Conservation (phyloP, 1,284 basidiomycete species). For the Leccinum huronense region DNA sequence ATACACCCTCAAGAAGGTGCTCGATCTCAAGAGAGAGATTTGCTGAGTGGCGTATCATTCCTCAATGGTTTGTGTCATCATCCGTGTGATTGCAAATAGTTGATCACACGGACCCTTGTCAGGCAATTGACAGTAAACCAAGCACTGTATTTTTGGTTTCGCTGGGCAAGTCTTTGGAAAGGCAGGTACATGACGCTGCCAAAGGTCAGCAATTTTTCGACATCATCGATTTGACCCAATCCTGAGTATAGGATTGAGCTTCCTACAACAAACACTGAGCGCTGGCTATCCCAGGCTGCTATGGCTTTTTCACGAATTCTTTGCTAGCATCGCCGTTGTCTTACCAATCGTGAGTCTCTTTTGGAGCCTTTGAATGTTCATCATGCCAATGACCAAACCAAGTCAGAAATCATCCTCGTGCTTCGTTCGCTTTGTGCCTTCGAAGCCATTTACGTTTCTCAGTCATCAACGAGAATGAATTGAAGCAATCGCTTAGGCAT, state of each 20-base stretch:
- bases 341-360: not conserved
- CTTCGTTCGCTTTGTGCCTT: slow-evolving; percentile 80
- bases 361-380: not conserved
- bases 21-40: too few species aligned
- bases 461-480: slow-evolving; percentile 76
- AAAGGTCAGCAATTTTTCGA: slow-evolving; percentile 52
- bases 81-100: too few species aligned
- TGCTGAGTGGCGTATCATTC: too few species aligned
- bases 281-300: too few species aligned
- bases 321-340: too few species aligned
- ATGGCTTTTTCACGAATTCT: too few species aligned
- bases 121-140: too few species aligned
- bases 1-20: too few species aligned
- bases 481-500: slow-evolving; percentile 73
- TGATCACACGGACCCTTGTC: too few species aligned
- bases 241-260: slow-evolving; percentile 58
- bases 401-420: slow-evolving; percentile 89
- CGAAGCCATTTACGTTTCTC: slow-evolving; percentile 81
- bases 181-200: slow-evolving; percentile 71
- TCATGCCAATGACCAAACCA: slow-evolving; percentile 61
- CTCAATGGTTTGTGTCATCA: too few species aligned
- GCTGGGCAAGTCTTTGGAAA: slow-evolving; percentile 64
- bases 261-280: slow-evolving; percentile 83
- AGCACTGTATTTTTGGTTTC: too few species aligned
- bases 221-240: slow-evolving; percentile 4